phyloP scores from a whole-genome alignment of 116 monocot species.

The Trichopus zeylanicus region DNA sequence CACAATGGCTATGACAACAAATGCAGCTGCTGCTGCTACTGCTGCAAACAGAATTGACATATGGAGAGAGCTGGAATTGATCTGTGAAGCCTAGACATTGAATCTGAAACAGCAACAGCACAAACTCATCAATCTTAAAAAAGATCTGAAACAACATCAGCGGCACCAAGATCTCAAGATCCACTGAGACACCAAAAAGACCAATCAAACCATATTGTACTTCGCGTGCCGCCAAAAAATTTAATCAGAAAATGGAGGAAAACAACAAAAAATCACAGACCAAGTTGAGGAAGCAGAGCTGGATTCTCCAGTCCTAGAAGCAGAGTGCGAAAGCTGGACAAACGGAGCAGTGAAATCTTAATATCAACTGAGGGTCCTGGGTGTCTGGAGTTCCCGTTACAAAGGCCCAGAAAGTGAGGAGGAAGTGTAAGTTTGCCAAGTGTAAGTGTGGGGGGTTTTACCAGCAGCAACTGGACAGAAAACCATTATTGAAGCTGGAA shows the following conservation, averaged over 20 bases:
- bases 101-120: constrained; percentile 15
- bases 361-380: neutral
- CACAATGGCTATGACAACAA: constrained; percentile 15
- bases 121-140: neutral
- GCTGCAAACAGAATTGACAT: constrained; percentile 38
- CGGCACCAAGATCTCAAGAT: neutral
- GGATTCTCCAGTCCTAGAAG: no score
- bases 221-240: neutral
- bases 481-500: constrained; percentile 1
- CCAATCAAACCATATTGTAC: neutral
- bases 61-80: constrained; percentile 1
- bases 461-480: constrained; percentile 3
- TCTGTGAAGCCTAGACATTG: constrained; percentile 20
- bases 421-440: neutral
- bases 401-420: neutral
- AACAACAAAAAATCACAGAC: neutral
- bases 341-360: no score
- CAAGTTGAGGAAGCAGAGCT: no score
- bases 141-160: neutral
- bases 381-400: neutral
- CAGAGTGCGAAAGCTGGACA: no score
- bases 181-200: neutral
- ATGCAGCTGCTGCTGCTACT: constrained; percentile 19
- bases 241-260: neutral
- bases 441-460: neutral